phyloP scores from a whole-genome alignment of 2,329 filamentous ascomycete genomes.

The Calonectria ilicicola region DNA sequence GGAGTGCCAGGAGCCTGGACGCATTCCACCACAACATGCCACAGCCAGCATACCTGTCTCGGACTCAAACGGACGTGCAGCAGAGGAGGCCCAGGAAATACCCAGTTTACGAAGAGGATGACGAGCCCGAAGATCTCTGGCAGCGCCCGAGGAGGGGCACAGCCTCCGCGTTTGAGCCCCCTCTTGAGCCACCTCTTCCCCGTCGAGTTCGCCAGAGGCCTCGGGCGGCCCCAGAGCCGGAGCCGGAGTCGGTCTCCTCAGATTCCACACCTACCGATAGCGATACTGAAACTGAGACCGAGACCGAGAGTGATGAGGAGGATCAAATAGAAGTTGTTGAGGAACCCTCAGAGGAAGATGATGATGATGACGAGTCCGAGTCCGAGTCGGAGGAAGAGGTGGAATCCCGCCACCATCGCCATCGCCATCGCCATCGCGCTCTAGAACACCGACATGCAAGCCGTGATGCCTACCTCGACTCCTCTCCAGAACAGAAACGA shows the following conservation, averaged over 20 bases:
- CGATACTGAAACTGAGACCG: constrained; percentile 19
- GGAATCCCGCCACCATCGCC: constrained; percentile 38
- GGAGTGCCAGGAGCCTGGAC: constrained; percentile 43
- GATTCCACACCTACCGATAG: constrained; percentile 16
- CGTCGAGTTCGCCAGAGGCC: constrained; percentile 7
- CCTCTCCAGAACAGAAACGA: constrained; percentile 38
- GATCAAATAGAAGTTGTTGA: constrained; percentile 42
- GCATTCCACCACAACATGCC: constrained; percentile 45
- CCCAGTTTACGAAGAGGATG: constrained; percentile 44
- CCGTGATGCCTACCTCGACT: constrained; percentile 42
- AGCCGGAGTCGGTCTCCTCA: constrained; percentile 5
- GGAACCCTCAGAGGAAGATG: constrained; percentile 11
- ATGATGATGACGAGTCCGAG: constrained; percentile 15
- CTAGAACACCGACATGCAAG: constrained; percentile 36
- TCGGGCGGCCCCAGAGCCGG: not conserved
- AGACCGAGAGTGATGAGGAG: constrained; percentile 28
- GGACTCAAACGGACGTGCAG: constrained; percentile 45
- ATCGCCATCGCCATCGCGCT: constrained; percentile 3
- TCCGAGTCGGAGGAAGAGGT: constrained; percentile 35
- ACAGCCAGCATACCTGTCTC: constrained; percentile 43
- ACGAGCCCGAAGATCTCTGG: constrained; percentile 22
- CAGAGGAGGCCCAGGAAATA: constrained; percentile 43
- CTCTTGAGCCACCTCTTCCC: constrained; percentile 1
- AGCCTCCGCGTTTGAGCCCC: constrained; percentile 9
- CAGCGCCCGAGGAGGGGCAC: not conserved